Evolutionary conservation across 2,329 filamentous ascomycete species (phyloP).

Genomic region (Aspergillus glaucus): DNA sequence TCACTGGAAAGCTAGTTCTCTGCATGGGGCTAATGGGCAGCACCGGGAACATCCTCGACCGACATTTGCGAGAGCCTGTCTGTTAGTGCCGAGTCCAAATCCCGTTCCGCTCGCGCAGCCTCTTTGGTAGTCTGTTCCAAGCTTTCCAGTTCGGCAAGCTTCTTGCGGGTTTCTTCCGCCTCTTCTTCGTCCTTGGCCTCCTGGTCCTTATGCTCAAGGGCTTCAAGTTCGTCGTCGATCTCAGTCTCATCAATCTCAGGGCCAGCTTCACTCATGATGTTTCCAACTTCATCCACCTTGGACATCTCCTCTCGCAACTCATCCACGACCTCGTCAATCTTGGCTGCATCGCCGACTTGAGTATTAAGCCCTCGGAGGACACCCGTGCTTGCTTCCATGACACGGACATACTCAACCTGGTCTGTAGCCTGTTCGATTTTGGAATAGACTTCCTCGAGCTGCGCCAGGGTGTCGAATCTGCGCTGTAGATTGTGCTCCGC

Average conservation of each 20-base stretch:
- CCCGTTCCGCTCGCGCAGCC: conserved; percentile 26
- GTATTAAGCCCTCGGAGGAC: conserved; percentile 69
- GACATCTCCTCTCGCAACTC: conserved; percentile 71
- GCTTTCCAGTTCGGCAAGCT: conserved; percentile 45
- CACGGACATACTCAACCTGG: conserved; percentile 73
- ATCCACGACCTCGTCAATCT: conserved; percentile 70
- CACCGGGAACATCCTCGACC: conserved; percentile 26
- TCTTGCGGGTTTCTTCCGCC: conserved; percentile 43
- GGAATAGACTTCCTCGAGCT: conserved; percentile 76
- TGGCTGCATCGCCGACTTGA: conserved; percentile 68
- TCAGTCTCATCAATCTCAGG: conserved; percentile 67
- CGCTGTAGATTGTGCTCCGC: conserved; percentile 67
- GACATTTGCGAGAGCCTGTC: conserved; percentile 38
- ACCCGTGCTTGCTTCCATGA: conserved; percentile 71
- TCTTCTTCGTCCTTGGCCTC: conserved; percentile 44
- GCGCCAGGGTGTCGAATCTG: conserved; percentile 65
- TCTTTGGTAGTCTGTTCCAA: conserved; percentile 38
- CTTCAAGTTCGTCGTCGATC: conserved; percentile 80
- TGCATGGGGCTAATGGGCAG: neutral
- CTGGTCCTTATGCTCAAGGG: conserved; percentile 58
- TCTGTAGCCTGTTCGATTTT: conserved; percentile 80
- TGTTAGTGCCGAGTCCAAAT: conserved; percentile 28
- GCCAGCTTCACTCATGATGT: conserved; percentile 63
- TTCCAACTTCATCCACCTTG: conserved; percentile 74
- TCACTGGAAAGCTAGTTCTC: neutral